Evolutionary conservation across 768 basidiomycete species (phyloP).

Genomic region (Xerocomus spinulosus): DNA sequence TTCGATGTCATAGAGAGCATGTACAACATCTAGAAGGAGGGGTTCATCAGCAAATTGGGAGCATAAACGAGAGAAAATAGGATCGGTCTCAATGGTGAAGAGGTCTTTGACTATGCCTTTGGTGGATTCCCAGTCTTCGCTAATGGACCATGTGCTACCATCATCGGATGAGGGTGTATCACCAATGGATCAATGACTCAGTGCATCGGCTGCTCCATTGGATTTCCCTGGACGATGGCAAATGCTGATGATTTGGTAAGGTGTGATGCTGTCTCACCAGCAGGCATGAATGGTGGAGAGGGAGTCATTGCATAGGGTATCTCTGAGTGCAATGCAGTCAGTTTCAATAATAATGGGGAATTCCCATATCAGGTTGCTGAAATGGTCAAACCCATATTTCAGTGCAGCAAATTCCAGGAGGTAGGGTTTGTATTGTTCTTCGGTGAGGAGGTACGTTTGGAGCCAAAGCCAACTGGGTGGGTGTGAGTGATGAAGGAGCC

Average conservation of each 20-base stretch:
- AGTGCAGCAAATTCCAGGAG: neutral
- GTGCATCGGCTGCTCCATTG: neutral
- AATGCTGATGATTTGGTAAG: neutral
- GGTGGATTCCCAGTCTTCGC: neutral
- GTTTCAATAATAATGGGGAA: neutral
- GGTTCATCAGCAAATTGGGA: neutral
- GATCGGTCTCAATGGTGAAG: neutral
- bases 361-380: neutral
- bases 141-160: neutral
- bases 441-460: neutral
- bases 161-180: neutral
- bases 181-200: neutral
- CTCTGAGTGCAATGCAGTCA: neutral
- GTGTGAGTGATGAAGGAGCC: too few relatives aligned
- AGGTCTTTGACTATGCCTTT: neutral
- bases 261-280: neutral
- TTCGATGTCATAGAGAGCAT: neutral
- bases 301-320: neutral
- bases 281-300: neutral
- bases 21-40: neutral
- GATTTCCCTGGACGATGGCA: neutral
- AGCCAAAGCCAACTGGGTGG: too few relatives aligned
- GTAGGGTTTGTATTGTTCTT: neutral
- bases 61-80: neutral
- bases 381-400: neutral